phyloP scores from a whole-genome alignment of 345 rosid genomes.

The Pugionium dolabratum region DNA sequence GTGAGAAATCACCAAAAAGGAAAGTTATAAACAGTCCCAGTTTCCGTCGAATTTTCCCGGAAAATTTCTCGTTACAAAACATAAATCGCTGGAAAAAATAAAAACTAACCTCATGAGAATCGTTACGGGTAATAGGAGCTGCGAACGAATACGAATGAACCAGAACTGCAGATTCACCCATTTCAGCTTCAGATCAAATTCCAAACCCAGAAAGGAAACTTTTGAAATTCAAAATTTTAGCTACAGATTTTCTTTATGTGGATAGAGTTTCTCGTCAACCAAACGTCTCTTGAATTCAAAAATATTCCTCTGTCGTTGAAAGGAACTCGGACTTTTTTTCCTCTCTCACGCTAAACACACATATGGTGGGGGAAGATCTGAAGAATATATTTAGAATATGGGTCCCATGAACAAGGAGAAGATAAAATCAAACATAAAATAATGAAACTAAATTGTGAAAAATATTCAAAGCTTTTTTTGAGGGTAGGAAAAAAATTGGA shows the following conservation, averaged over 20 bases:
- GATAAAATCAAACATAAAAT: slow-evolving; percentile 35
- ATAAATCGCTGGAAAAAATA: neutral
- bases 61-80: slow-evolving; percentile 4
- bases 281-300: slow-evolving; percentile 37
- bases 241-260: neutral
- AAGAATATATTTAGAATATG: slow-evolving; percentile 37
- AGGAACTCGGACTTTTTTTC: slow-evolving; percentile 27
- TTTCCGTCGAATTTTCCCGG: slow-evolving; percentile 10
- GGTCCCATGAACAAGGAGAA: slow-evolving; percentile 36
- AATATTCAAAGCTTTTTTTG: neutral
- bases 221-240: neutral
- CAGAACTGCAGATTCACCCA: slow-evolving; percentile 86
- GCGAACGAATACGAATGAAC: slow-evolving; percentile 76
- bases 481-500: slow-evolving; percentile 29
- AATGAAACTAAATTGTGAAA: neutral
- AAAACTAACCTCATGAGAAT: slow-evolving; percentile 63
- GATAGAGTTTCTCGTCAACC: slow-evolving; percentile 24
- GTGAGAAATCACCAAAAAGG: slow-evolving; percentile 4
- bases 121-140: slow-evolving; percentile 53
- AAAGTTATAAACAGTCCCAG: neutral
- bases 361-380: slow-evolving; percentile 32
- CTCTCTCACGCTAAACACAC: slow-evolving; percentile 28
- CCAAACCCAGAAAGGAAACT: slow-evolving; percentile 12
- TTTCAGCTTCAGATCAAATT: slow-evolving; percentile 35
- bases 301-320: slow-evolving; percentile 34